Conservation (phyloP, 495 filamentous ascomycete species). For the Astrothelium macrocarpum region DNA sequence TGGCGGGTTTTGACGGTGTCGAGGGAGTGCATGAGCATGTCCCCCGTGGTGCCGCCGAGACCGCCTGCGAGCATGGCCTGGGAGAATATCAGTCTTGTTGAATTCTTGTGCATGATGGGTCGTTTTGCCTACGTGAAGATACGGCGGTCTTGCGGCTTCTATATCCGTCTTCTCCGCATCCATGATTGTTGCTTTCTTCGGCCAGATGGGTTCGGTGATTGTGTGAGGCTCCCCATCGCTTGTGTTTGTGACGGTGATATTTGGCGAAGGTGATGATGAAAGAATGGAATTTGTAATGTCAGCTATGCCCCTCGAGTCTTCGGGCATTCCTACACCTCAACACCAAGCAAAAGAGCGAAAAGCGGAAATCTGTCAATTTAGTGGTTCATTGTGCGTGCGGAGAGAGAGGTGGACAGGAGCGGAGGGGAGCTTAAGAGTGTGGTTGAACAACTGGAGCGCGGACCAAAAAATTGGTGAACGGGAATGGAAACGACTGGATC, state of each 20-base stretch:
- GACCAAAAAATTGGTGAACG: too few species aligned
- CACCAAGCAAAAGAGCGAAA: conserved; percentile 7
- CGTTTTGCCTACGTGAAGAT: conserved; percentile 20
- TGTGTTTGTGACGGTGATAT: conserved; percentile 23
- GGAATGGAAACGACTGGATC: too few species aligned
- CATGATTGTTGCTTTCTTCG: neutral
- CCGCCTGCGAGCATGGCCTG: conserved; percentile 94
- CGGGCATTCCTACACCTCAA: conserved; percentile 9
- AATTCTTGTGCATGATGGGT: neutral
- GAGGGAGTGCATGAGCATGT: conserved; percentile 97
- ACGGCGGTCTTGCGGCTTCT: conserved; percentile 28
- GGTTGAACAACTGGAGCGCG: too few species aligned
- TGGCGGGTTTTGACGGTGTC: conserved; percentile 99
- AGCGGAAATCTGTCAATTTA: neutral
- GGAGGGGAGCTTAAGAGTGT: too few species aligned
- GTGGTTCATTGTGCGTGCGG: too few species aligned
- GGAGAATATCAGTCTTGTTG: conserved; percentile 10
- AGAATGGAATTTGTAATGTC: conserved; percentile 28
- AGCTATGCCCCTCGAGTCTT: conserved; percentile 30
- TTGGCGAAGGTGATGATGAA: conserved; percentile 12
- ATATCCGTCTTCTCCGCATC: conserved; percentile 15
- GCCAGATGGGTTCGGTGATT: conserved; percentile 9
- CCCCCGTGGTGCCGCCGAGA: conserved; percentile 79
- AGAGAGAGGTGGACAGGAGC: neutral
- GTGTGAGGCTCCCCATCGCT: conserved; percentile 24